These are phyloP conservation scores for Zygosaccharomyces sapae DNA, from an alignment of 1,139 yeast species.

Conservation along the genomic window DNA sequence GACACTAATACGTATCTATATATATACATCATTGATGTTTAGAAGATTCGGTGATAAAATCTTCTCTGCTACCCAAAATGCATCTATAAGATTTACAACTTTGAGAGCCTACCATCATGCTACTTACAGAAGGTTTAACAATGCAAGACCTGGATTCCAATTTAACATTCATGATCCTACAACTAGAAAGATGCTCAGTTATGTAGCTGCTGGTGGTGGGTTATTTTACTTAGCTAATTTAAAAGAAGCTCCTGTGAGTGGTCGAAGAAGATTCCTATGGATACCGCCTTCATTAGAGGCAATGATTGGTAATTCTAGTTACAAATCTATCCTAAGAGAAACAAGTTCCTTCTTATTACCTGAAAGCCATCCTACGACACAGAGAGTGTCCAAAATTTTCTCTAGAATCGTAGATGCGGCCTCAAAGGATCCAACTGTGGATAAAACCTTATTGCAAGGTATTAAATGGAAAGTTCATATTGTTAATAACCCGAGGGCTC, in stretches of 20 bases:
- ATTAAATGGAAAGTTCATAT: slow-evolving; percentile 79
- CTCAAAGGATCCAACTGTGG: slow-evolving; percentile 39
- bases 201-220: slow-evolving; percentile 36
- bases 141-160: slow-evolving; percentile 19
- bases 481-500: slow-evolving; percentile 59
- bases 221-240: slow-evolving; percentile 60
- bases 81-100: not conserved
- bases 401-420: slow-evolving; percentile 59
- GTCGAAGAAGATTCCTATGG: slow-evolving; percentile 68
- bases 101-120: slow-evolving; percentile 9
- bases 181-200: slow-evolving; percentile 29
- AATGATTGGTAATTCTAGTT: slow-evolving; percentile 64
- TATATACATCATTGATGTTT: not conserved
- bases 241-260: slow-evolving; percentile 80
- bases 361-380: slow-evolving; percentile 50
- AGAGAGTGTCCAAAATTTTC: slow-evolving; percentile 56
- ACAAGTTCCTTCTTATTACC: slow-evolving; percentile 49
- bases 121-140: slow-evolving; percentile 35
- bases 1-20: no score
- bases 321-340: slow-evolving; percentile 54
- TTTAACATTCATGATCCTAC: slow-evolving; percentile 27
- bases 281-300: slow-evolving; percentile 64
- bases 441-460: slow-evolving; percentile 28
- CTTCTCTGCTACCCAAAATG: slow-evolving; percentile 51
- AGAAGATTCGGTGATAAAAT: slow-evolving; percentile 68